Conservation (phyloP, 108 stramenopile species). For the Skeletonema costatum region DNA sequence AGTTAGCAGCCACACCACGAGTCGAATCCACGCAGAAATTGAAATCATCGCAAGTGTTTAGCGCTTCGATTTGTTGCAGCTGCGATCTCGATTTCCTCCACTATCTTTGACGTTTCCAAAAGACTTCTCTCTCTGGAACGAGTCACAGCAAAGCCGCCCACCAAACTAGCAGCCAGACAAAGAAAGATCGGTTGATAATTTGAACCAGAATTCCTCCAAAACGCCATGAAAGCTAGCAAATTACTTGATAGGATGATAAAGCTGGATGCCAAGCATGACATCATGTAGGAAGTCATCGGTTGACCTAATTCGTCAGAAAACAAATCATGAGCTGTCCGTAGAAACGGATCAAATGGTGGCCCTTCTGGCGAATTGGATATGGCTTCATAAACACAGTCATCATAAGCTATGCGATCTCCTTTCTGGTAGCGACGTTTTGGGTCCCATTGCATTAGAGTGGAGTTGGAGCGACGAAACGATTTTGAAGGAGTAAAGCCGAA, state of each 20-base stretch:
- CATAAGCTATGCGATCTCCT: slow-evolving; percentile 59
- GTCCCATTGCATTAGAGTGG: slow-evolving; percentile 63
- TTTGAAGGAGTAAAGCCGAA: slow-evolving; percentile 18
- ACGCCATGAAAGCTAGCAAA: slow-evolving; percentile 24
- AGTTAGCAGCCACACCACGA: too few species aligned
- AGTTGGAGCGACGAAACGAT: slow-evolving; percentile 17
- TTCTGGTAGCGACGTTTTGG: slow-evolving; percentile 72
- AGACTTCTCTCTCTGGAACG: slow-evolving; percentile 20
- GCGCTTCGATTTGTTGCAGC: neutral
- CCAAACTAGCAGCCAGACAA: slow-evolving; percentile 23
- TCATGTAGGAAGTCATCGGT: slow-evolving; percentile 54
- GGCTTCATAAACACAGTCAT: slow-evolving; percentile 56
- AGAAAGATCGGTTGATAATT: slow-evolving; percentile 34
- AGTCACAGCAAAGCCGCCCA: slow-evolving; percentile 24
- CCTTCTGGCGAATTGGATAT: slow-evolving; percentile 72
- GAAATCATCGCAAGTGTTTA: too few species aligned
- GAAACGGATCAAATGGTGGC: slow-evolving; percentile 63
- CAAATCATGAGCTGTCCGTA: slow-evolving; percentile 65
- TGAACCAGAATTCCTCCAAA: slow-evolving; percentile 36
- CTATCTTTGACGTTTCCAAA: neutral
- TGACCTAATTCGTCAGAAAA: slow-evolving; percentile 76
- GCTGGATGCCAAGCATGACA: slow-evolving; percentile 48
- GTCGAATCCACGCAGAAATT: too few species aligned
- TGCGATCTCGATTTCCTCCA: neutral
- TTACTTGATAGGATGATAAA: slow-evolving; percentile 43